Evolutionary conservation across 352 stramenopile genomes (phyloP), one percentile per base, ranked within the genome.

Genomic region (Aphanomyces stellatus): DNA sequence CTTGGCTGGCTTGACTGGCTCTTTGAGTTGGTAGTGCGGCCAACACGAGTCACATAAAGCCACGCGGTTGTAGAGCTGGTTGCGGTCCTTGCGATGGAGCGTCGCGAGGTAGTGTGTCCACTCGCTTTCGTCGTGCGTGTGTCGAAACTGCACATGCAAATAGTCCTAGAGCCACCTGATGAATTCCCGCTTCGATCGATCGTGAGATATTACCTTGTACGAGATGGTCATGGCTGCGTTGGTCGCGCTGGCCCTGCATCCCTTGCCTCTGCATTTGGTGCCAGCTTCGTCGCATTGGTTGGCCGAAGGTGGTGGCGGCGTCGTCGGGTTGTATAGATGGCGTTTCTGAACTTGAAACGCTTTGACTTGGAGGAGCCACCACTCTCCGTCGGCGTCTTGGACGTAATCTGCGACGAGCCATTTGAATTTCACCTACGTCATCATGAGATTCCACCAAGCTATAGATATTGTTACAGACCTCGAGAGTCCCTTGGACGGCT

Each of bases 341-440:
- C n/a, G n/a, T n/a, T n/a, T n/a, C n/a, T n/a, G n/a, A n/a, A 22
- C n/a, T 40, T 41, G 60, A 40, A 92, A 88, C 2, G 80, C 77
- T 55, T 92, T 88, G 7, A 92, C 71, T 59, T 92, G 82, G 7
- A 90, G 62, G 8, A 88, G 43, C 80, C 81, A 87, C 82, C 82
- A 90, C 27, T 49, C 37, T 3, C 84, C 81, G 49, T 73, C 57
- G 1, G 30, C 43, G 41, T 85, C 78, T 63, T 92, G 79, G 0
- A 85, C 41, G 27, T 90, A 65, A 70, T 90, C 83, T 22, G 86
- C 42, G 8, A 78, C 79, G 2, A 90, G 33, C 57, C 86, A 76
- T 5, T 46, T 72, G 24, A 91, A 76, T 11, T 74, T 73, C 24
- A 78, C 51, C 19, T 69, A 65, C 6, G 24, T 2, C 6, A 35